phyloP scores from a whole-genome alignment of 805 yeast species.

The Starmera dryadoides region DNA sequence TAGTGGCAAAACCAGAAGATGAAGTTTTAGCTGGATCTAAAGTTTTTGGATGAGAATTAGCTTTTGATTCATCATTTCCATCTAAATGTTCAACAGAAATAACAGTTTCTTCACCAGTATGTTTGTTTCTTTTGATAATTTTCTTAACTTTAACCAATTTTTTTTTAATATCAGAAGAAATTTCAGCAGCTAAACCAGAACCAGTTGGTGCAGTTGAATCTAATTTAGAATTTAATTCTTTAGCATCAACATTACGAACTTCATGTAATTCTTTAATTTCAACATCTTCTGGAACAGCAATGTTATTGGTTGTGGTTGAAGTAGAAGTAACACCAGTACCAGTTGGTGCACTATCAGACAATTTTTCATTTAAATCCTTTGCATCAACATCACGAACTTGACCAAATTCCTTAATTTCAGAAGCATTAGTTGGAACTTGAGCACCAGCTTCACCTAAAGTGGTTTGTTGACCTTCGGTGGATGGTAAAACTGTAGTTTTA shows the following conservation, averaged over 20 bases:
- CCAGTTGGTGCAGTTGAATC: too few species aligned
- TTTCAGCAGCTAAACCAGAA: conserved; percentile 16
- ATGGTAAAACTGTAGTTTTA: conserved; percentile 34
- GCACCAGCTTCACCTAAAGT: conserved; percentile 70
- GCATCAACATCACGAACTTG: conserved; percentile 42
- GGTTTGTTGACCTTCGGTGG: conserved; percentile 28
- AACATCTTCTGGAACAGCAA: conserved; percentile 56
- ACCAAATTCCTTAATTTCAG: conserved; percentile 49
- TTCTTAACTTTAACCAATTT: conserved; percentile 29
- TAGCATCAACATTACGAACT: conserved; percentile 47
- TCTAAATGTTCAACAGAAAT: conserved; percentile 23
- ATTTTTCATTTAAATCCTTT: conserved; percentile 35
- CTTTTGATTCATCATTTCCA: conserved; percentile 12
- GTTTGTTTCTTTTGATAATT: conserved; percentile 29
- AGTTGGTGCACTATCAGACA: conserved; percentile 6
- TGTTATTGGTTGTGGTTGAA: conserved; percentile 11
- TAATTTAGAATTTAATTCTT: conserved; percentile 44
- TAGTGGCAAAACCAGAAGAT: not conserved
- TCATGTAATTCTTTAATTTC: conserved; percentile 61
- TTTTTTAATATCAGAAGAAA: too few species aligned
- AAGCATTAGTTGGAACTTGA: conserved; percentile 48
- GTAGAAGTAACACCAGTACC: not conserved
- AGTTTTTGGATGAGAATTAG: too few species aligned
- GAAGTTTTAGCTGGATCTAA: not conserved
- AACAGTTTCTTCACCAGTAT: conserved; percentile 32